Evolutionary conservation across 2,329 filamentous ascomycete genomes (phyloP).

Genomic region (Fusarium napiforme): DNA sequence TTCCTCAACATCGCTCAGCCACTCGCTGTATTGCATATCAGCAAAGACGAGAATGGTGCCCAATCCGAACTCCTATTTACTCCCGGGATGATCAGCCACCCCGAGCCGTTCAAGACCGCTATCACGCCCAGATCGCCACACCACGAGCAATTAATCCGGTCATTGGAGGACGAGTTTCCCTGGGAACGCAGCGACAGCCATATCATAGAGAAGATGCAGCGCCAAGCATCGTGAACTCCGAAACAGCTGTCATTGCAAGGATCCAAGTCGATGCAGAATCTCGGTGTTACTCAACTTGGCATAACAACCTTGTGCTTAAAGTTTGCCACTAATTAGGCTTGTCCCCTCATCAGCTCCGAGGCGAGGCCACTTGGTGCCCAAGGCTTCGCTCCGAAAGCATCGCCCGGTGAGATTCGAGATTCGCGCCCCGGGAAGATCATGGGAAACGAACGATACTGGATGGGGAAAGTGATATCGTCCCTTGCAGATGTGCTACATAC

Average conservation of each 20-base stretch:
- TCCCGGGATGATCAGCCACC: slow-evolving; percentile 32
- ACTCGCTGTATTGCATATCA: slow-evolving; percentile 58
- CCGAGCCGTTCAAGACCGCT: slow-evolving; percentile 15
- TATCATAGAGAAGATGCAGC: slow-evolving; percentile 14
- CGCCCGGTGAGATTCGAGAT: background rate
- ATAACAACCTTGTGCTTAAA: background rate
- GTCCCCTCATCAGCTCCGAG: background rate
- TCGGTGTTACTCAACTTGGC: background rate
- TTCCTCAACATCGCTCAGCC: slow-evolving; percentile 53
- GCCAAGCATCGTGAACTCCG: background rate
- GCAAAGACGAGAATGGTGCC: background rate
- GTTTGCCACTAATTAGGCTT: background rate
- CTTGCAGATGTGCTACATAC: background rate
- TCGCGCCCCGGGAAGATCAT: slow-evolving; percentile 4
- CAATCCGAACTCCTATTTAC: slow-evolving; percentile 11
- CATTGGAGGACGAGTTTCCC: slow-evolving; percentile 25
- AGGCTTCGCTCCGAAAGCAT: background rate
- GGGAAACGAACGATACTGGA: background rate
- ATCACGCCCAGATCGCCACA: slow-evolving; percentile 25
- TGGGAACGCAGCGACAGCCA: slow-evolving; percentile 31
- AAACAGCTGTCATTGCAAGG: background rate
- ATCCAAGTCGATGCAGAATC: background rate
- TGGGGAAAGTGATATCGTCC: background rate
- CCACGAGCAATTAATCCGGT: slow-evolving; percentile 20
- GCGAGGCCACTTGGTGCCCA: slow-evolving; percentile 3